Evolutionary conservation across 495 filamentous ascomycete genomes (phyloP).

Genomic region (Penicillium paradoxum): DNA sequence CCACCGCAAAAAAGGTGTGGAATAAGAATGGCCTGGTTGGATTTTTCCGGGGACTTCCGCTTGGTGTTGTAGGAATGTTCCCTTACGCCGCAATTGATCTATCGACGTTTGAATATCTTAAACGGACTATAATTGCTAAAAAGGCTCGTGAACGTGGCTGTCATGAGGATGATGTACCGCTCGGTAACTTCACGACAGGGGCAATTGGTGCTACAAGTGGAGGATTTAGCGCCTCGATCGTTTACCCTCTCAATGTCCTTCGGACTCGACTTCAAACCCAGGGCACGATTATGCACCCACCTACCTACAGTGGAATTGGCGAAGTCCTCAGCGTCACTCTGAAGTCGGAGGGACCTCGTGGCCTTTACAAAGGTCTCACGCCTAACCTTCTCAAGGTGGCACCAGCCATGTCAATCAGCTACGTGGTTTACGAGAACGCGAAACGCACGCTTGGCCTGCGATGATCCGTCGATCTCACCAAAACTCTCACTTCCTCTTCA

Average conservation of each 20-base stretch:
- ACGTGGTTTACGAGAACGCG: conserved; percentile 94
- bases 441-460: conserved; percentile 72
- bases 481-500: background rate
- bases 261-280: conserved; percentile 92
- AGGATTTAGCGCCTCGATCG: conserved; percentile 85
- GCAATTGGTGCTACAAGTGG: conserved; percentile 84
- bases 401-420: conserved; percentile 93
- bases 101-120: conserved; percentile 89
- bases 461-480: conserved; percentile 30
- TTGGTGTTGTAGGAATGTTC: conserved; percentile 93
- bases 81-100: conserved; percentile 97
- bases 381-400: conserved; percentile 96
- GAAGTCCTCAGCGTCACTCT: conserved; percentile 83
- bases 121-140: conserved; percentile 61
- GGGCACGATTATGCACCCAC: conserved; percentile 84
- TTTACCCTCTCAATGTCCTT: conserved; percentile 94
- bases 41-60: conserved; percentile 87
- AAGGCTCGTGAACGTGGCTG: conserved; percentile 65
- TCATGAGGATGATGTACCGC: conserved; percentile 75
- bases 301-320: conserved; percentile 81
- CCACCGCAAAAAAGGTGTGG: conserved; percentile 82
- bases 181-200: conserved; percentile 73
- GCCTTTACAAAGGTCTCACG: conserved; percentile 91
- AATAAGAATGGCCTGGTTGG: conserved; percentile 63
- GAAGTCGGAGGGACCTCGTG: conserved; percentile 73